Evolutionary conservation across 495 filamentous ascomycete species (phyloP).

Genomic region (Friedmanniomyces simplex): DNA sequence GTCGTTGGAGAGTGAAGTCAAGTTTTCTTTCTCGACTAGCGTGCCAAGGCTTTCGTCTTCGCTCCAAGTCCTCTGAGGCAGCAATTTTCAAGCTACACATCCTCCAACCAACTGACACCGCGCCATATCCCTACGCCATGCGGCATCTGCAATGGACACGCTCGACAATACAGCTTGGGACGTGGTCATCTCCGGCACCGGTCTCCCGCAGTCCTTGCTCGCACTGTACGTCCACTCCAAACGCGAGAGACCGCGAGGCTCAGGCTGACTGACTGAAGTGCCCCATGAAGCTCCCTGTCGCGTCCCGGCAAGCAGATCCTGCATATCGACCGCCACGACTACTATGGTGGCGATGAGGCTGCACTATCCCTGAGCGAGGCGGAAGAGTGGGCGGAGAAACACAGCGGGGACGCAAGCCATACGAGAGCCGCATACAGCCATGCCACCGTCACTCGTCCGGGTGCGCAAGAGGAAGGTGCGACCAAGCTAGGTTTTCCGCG

Average conservation of each 20-base stretch:
- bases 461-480: conserved; percentile 2
- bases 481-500: conserved; percentile 52
- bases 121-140: conserved; percentile 6
- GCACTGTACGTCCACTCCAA: conserved; percentile 61
- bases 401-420: not conserved
- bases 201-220: conserved; percentile 78
- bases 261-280: conserved; percentile 55
- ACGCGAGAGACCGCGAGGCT: conserved; percentile 14
- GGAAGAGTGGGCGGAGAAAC: conserved; percentile 58
- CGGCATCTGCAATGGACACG: conserved; percentile 56
- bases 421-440: conserved; percentile 20
- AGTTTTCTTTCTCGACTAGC: not conserved
- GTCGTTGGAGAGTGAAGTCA: not conserved
- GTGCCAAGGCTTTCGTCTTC: not conserved
- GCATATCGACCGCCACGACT: conserved; percentile 76
- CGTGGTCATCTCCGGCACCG: conserved; percentile 81
- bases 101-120: not conserved
- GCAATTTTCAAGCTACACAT: conserved; percentile 5
- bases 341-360: conserved; percentile 79
- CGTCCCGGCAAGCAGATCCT: conserved; percentile 85
- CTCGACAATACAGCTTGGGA: conserved; percentile 79
- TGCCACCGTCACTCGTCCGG: conserved; percentile 29
- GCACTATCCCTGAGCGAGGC: conserved; percentile 80
- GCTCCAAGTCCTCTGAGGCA: not conserved
- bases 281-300: conserved; percentile 68